Base-by-base conservation (phyloP, 2,329 filamentous ascomycete genomes). In the Pseudogymnoascus sp. region DNA sequence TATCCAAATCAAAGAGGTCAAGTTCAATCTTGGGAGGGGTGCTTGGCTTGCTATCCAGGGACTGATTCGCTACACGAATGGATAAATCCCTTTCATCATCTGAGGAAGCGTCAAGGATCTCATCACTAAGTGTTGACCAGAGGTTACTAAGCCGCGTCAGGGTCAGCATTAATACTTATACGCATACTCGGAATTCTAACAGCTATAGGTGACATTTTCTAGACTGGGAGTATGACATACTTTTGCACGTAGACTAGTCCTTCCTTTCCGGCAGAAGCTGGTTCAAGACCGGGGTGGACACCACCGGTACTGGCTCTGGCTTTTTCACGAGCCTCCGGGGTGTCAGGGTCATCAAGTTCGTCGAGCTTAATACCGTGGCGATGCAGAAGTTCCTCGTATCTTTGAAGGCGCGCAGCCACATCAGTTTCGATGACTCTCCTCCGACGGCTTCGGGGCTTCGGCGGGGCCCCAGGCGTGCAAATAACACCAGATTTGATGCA, bases 1-100 rank as follows among this genome's bases (percentile, higher is more conserved):
- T 70, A 3, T 69, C 73, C 1, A 76, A 73, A 15, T 80, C 80
- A 63, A 85, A 79, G 0, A 87, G 71, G 14, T 15, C 85, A 74
- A 33, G 80, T 74, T 22, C 75, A 75, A 41, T 71, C 71, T 53
- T 71, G 66, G 47, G 68, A 84, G 82, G 38, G 41, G 41, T 15
- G 72, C 3, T 74, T 62, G 35, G 76, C 69, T 53, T 79, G 14
- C 72, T 75, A 47, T 71, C 76, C 50, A 83, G 66, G 15, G 39
- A 63, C 37, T 64, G 65, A 20, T 53, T 33, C 15, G 47, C 47
- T 7, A 53, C 6, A 18, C 47, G 47, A 35, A 53, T 33, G 47
- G 47, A 12, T 7, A 53, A 33, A 57, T 74, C 62, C 62, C 73
- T 39, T 33, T 70, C 68, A 53, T 71, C 67, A n/a, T 67, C 68